These are phyloP conservation scores for Carnegiea gigantea DNA, from an alignment of 179 eudicot species.

Conservation along the genomic window DNA sequence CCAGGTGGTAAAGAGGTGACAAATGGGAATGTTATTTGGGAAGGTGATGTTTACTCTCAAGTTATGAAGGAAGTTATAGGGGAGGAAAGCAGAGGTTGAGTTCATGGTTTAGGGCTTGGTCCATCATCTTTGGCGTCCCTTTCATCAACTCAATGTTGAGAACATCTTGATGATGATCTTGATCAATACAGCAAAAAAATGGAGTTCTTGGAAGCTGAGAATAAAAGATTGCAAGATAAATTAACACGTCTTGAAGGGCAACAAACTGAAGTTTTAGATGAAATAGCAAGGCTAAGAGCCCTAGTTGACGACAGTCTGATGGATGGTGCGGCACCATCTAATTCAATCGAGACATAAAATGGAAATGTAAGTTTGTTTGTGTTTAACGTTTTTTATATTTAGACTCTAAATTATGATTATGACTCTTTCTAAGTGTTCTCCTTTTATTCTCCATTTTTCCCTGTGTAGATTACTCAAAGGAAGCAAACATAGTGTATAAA, in stretches of 20 bases:
- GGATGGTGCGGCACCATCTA: background rate
- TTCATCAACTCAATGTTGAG: background rate
- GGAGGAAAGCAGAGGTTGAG: background rate
- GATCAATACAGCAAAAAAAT: background rate
- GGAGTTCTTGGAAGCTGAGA: background rate
- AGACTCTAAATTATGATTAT: no score
- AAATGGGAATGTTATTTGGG: conserved; percentile 11
- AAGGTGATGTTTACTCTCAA: conserved; percentile 3
- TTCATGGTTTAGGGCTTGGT: background rate
- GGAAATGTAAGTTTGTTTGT: background rate
- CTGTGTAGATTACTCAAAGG: no score
- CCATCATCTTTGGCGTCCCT: background rate
- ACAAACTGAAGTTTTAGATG: background rate
- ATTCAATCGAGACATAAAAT: background rate
- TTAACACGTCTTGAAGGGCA: background rate
- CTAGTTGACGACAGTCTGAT: background rate
- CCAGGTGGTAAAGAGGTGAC: background rate
- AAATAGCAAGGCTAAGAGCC: background rate
- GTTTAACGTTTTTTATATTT: no score
- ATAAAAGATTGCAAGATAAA: background rate
- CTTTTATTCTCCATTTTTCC: no score
- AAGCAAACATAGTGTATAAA: no score
- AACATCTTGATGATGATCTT: background rate
- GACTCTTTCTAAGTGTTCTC: no score
- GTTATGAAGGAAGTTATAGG: conserved; percentile 4